These are phyloP conservation scores for Neofusicoccum cordaticola DNA, from an alignment of 2,329 filamentous ascomycete species.

Conservation along the genomic window DNA sequence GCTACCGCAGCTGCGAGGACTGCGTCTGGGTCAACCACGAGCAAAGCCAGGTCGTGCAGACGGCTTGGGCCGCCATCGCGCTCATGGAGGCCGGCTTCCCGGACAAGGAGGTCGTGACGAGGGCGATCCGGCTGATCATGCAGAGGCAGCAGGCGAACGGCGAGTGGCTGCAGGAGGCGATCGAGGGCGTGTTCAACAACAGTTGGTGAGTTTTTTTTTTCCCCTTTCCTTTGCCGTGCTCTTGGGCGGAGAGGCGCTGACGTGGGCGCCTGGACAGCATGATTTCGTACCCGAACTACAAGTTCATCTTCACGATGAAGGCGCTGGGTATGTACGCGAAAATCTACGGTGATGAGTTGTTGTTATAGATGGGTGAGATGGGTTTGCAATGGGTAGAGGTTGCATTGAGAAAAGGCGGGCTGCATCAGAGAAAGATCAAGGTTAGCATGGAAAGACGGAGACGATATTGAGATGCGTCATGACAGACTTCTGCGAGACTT, in stretches of 20 bases:
- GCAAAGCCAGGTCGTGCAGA: slow-evolving; percentile 88
- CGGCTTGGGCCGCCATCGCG: slow-evolving; percentile 81
- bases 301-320: slow-evolving; percentile 92
- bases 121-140: slow-evolving; percentile 79
- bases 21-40: slow-evolving; percentile 73
- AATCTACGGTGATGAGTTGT: slow-evolving; percentile 64
- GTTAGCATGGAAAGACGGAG: not conserved
- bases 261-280: slow-evolving; percentile 54
- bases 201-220: slow-evolving; percentile 64
- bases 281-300: slow-evolving; percentile 99
- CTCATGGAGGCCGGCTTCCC: slow-evolving; percentile 82
- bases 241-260: too few relatives aligned
- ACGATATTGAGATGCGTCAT: not conserved
- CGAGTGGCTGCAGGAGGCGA: slow-evolving; percentile 92
- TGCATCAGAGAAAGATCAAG: not conserved
- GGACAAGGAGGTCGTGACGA: slow-evolving; percentile 67
- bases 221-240: not conserved
- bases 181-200: slow-evolving; percentile 98
- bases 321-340: slow-evolving; percentile 85
- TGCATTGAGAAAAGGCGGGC: not conserved
- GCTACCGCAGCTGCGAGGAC: slow-evolving; percentile 80
- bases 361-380: slow-evolving; percentile 34
- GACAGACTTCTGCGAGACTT: not conserved
- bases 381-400: not conserved
- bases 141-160: slow-evolving; percentile 80